These are phyloP conservation scores for Psilocybe cyanescens DNA, from an alignment of 768 basidiomycete genomes.

Conservation along the genomic window DNA sequence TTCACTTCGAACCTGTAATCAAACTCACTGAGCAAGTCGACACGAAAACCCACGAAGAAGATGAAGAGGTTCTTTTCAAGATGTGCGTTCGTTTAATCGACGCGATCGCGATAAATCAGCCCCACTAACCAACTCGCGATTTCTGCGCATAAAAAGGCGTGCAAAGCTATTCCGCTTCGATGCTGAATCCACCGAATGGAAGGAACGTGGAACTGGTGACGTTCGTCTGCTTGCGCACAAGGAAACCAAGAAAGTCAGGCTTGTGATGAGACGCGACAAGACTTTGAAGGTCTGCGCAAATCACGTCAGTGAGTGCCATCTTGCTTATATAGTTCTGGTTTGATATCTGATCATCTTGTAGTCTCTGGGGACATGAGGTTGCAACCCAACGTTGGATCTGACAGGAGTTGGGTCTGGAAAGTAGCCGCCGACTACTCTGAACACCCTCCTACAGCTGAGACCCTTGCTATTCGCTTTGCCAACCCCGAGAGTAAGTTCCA, in stretches of 20 bases:
- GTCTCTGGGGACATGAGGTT: conserved; percentile 91
- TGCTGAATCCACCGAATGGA: conserved; percentile 82
- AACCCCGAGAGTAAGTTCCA: conserved; percentile 85
- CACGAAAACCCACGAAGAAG: conserved; percentile 93
- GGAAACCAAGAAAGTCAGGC: conserved; percentile 86
- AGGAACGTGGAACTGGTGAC: conserved; percentile 96
- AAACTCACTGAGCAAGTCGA: conserved; percentile 96
- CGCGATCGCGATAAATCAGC: conserved; percentile 39
- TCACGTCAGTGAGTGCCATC: conserved; percentile 76
- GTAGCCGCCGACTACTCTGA: conserved; percentile 96
- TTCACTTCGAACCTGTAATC: conserved; percentile 95
- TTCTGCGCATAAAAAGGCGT: conserved; percentile 61
- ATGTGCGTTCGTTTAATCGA: conserved; percentile 66
- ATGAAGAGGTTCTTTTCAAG: conserved; percentile 93
- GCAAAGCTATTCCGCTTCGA: conserved; percentile 98
- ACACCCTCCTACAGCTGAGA: conserved; percentile 87
- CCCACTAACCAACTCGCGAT: conserved; percentile 23
- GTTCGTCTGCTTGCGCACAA: conserved; percentile 91
- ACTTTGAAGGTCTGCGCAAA: conserved; percentile 99
- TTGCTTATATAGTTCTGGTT: conserved; percentile 27
- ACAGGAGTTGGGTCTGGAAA: conserved; percentile 99
- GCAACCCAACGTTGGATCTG: conserved; percentile 97
- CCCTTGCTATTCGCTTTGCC: conserved; percentile 97
- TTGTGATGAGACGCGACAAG: conserved; percentile 99
- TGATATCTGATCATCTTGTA: conserved; percentile 30